A percentile compares a stretch with the other conserved stretches of the same genome.
Evolutionary conservation across 1,139 yeast genomes (phyloP).

Genomic region (Protomyces macrosporus): DNA sequence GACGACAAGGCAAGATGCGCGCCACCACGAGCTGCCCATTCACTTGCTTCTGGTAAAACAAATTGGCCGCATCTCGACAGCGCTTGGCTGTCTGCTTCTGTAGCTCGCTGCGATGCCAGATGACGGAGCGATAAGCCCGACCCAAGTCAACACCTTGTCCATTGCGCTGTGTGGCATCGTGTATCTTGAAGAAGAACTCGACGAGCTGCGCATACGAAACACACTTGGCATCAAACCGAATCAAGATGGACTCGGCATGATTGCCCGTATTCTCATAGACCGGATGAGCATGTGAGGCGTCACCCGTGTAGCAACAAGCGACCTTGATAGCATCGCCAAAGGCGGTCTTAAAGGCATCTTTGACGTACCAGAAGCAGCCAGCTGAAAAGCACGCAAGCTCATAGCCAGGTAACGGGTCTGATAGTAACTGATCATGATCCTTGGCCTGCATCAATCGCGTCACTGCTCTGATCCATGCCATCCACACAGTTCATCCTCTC

Average conservation of each 20-base stretch:
- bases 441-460: neutral
- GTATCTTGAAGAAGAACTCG: slow-evolving; percentile 4
- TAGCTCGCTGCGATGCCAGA: neutral
- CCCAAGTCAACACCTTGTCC: slow-evolving; percentile 14
- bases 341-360: neutral
- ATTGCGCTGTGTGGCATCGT: slow-evolving; percentile 13
- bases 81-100: neutral
- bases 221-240: neutral
- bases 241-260: slow-evolving; percentile 8
- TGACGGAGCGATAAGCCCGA: neutral
- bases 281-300: neutral
- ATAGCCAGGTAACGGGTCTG: too few species aligned
- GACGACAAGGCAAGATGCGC: neutral
- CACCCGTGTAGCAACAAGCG: slow-evolving; percentile 1
- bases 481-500: neutral
- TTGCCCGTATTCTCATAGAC: neutral
- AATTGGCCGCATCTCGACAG: neutral
- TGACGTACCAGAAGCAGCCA: slow-evolving; percentile 15
- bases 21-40: slow-evolving; percentile 2
- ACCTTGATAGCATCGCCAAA: neutral
- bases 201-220: neutral
- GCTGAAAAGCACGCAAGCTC: neutral
- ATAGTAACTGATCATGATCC: too few species aligned
- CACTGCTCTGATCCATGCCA: too few species aligned
- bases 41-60: slow-evolving; percentile 1